These are phyloP conservation scores for Hyphodiscus hymeniophilus DNA, from an alignment of 495 filamentous ascomycete genomes.

Conservation along the genomic window DNA sequence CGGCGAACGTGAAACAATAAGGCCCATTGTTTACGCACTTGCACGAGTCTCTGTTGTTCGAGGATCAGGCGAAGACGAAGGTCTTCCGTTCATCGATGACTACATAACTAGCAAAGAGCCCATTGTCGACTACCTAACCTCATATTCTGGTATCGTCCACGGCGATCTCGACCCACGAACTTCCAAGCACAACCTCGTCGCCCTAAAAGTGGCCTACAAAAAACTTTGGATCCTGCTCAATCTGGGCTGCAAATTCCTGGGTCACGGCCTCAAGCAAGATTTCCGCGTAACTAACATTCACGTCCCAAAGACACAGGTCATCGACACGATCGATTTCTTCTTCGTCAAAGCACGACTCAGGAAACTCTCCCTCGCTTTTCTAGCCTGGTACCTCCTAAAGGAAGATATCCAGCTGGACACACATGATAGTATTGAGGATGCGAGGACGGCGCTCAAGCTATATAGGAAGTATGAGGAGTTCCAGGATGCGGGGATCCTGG, in stretches of 20 bases:
- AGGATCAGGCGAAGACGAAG: constrained; percentile 65
- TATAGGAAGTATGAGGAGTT: constrained; percentile 90
- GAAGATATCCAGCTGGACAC: constrained; percentile 85
- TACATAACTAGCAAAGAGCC: constrained; percentile 86
- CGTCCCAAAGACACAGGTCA: constrained; percentile 81
- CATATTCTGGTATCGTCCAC: constrained; percentile 80
- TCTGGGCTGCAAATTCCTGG: constrained; percentile 86
- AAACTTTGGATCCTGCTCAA: constrained; percentile 96
- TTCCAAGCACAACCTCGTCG: constrained; percentile 69
- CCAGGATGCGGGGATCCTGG: constrained; percentile 71
- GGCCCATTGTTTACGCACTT: constrained; percentile 75
- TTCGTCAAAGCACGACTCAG: constrained; percentile 60
- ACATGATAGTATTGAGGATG: constrained; percentile 93
- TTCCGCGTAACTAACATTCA: constrained; percentile 98
- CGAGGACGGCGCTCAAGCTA: constrained; percentile 76
- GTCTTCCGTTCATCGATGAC: constrained; percentile 88
- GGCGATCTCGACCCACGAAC: constrained; percentile 71
- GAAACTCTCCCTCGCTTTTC: constrained; percentile 77
- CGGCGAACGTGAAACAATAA: constrained; percentile 75
- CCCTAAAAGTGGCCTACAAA: constrained; percentile 89
- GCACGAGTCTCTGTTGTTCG: constrained; percentile 84
- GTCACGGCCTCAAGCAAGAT: constrained; percentile 85
- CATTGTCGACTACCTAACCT: constrained; percentile 93
- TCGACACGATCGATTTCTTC: constrained; percentile 88
- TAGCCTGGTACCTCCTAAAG: constrained; percentile 80